Evolutionary conservation across 805 yeast species (phyloP).

Genomic region (Candida bentonensis): DNA sequence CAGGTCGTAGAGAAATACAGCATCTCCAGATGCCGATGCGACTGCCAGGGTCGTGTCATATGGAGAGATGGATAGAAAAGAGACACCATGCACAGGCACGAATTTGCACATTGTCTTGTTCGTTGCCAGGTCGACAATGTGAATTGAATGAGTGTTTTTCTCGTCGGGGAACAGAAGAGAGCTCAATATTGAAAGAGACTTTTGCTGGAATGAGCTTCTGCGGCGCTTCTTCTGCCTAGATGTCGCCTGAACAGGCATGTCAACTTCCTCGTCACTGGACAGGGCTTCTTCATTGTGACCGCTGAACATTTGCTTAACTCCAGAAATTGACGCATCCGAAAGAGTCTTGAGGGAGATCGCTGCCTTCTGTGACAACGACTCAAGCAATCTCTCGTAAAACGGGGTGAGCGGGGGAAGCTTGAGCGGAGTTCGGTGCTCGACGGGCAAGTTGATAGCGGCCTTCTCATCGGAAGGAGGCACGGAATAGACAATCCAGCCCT

Average conservation of each 20-base stretch:
- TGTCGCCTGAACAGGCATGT: no score
- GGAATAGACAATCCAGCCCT: neutral
- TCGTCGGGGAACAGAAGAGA: conserved; percentile 14
- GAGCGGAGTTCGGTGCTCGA: conserved; percentile 25
- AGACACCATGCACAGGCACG: conserved; percentile 49
- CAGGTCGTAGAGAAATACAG: conserved; percentile 49
- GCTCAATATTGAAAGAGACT: conserved; percentile 4
- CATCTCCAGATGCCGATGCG: conserved; percentile 45
- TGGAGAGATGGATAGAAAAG: conserved; percentile 46
- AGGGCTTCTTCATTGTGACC: conserved; percentile 1
- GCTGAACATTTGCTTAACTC: conserved; percentile 20
- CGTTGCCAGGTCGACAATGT: conserved; percentile 34
- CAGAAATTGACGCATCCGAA: conserved; percentile 35
- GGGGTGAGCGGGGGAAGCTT: conserved; percentile 34
- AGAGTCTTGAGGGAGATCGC: conserved; percentile 33
- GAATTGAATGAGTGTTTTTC: conserved; percentile 19
- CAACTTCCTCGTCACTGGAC: conserved; percentile 2
- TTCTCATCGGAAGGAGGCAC: conserved; percentile 3
- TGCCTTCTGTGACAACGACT: conserved; percentile 36
- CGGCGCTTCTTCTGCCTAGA: neutral
- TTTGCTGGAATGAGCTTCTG: neutral
- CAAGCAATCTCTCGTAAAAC: conserved; percentile 32
- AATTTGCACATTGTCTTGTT: conserved; percentile 29
- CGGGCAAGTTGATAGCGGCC: conserved; percentile 14
- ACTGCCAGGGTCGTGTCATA: conserved; percentile 44